phyloP scores from a whole-genome alignment of 495 filamentous ascomycete genomes.

The Penicillium angulare region DNA sequence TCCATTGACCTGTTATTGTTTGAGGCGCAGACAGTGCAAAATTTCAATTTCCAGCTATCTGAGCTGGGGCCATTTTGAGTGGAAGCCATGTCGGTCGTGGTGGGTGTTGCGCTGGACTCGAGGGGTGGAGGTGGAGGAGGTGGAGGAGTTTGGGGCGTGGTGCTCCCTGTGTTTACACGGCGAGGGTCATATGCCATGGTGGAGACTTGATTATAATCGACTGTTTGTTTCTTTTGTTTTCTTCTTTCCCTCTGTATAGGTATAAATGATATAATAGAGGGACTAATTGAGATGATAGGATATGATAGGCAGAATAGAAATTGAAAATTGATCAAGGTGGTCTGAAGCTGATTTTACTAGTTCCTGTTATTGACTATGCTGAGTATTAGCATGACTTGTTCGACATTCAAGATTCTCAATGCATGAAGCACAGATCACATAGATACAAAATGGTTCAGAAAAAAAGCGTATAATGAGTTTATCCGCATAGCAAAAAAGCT shows the following conservation, averaged over 20 bases:
- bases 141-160: conserved; percentile 43
- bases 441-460: conserved; percentile 20
- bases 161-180: conserved; percentile 44
- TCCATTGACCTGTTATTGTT: conserved; percentile 99
- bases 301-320: conserved; percentile 1
- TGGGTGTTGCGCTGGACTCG: conserved; percentile 21
- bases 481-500: conserved; percentile 57
- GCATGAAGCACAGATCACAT: conserved; percentile 1
- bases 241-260: too few species aligned
- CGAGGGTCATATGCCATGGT: conserved; percentile 59
- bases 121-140: conserved; percentile 54
- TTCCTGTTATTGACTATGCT: conserved; percentile 32
- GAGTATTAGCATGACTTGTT: conserved; percentile 24
- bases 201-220: conserved; percentile 6
- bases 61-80: conserved; percentile 32
- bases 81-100: conserved; percentile 17
- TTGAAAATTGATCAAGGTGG: conserved; percentile 33
- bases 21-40: conserved; percentile 98
- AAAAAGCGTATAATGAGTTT: conserved; percentile 53
- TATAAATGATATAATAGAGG: conserved; percentile 4
- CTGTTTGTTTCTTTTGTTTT: too few species aligned
- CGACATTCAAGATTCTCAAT: not conserved
- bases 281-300: conserved; percentile 10
- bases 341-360: conserved; percentile 40
- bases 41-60: conserved; percentile 78